Evolutionary conservation across 2,329 filamentous ascomycete species (phyloP).

Genomic region (Colletotrichum tofieldiae): DNA sequence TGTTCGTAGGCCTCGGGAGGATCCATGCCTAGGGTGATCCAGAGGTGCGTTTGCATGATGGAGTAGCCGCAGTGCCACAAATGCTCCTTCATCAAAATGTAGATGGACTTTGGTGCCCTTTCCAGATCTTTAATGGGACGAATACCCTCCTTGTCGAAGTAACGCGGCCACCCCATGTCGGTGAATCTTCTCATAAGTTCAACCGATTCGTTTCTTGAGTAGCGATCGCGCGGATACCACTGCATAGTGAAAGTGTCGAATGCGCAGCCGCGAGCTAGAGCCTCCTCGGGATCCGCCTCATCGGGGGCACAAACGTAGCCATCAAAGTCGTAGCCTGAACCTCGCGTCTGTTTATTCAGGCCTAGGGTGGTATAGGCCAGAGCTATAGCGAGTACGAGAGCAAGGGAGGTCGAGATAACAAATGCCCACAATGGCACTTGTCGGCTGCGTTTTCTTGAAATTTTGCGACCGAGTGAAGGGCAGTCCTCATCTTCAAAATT

Average conservation of each 20-base stretch:
- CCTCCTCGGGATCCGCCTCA: background rate
- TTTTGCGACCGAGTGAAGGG: background rate
- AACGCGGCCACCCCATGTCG: background rate
- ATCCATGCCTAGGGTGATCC: constrained; percentile 2
- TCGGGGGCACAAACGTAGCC: background rate
- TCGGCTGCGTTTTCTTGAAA: background rate
- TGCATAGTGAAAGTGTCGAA: background rate
- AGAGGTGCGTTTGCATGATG: constrained; percentile 2
- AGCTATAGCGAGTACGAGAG: background rate
- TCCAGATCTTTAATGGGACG: background rate
- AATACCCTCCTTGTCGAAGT: constrained; percentile 6
- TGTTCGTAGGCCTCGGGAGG: background rate
- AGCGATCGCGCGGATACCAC: background rate
- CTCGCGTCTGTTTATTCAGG: background rate
- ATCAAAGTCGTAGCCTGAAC: background rate
- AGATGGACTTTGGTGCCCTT: background rate
- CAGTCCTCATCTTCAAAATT: background rate
- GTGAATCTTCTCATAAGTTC: constrained; percentile 3
- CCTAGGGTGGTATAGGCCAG: background rate
- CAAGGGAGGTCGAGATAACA: background rate
- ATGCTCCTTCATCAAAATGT: constrained; percentile 3
- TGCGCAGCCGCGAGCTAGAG: background rate
- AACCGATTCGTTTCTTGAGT: background rate
- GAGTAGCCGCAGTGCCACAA: constrained; percentile 2
- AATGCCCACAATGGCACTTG: background rate